These are phyloP conservation scores for Craterostigma plantagineum DNA, from an alignment of 257 asterid species.

Conservation along the genomic window DNA sequence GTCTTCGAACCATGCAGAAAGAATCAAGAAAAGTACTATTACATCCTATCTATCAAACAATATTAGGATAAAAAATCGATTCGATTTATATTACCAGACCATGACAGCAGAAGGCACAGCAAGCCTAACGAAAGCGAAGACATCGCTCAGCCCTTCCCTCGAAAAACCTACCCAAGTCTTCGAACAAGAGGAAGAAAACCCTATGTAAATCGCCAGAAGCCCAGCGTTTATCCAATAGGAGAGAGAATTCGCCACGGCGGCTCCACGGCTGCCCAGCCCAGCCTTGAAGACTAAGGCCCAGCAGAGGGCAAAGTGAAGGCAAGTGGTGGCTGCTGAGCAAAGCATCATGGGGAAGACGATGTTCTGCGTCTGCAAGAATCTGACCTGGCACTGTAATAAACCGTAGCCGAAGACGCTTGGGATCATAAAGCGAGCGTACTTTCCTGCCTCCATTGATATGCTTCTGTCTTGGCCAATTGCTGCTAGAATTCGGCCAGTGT, in stretches of 20 bases:
- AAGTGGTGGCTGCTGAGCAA: conserved; percentile 40
- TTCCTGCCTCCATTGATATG: conserved; percentile 58
- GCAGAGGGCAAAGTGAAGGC: conserved; percentile 31
- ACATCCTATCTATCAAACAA: no score
- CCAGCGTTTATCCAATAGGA: conserved; percentile 55
- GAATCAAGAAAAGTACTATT: no score
- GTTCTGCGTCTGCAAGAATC: conserved; percentile 62
- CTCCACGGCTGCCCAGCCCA: conserved; percentile 52
- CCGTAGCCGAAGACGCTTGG: conserved; percentile 53
- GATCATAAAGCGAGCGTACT: conserved; percentile 45
- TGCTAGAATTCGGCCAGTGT: conserved; percentile 39
- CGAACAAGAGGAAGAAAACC: conserved; percentile 38
- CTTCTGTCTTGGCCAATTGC: conserved; percentile 56
- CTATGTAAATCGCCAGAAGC: conserved; percentile 34
- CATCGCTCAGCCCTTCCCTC: conserved; percentile 31
- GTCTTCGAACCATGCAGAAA: no score
- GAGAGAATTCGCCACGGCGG: conserved; percentile 45
- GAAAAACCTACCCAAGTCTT: conserved; percentile 70
- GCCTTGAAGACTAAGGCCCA: conserved; percentile 57
- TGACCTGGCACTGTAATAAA: conserved; percentile 58
- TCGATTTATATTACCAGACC: conserved; percentile 71
- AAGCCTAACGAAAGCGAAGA: conserved; percentile 33
- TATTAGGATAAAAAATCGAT: no score
- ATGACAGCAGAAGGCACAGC: conserved; percentile 80
- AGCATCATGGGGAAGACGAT: conserved; percentile 76